Evolutionary conservation across 2,329 filamentous ascomycete species (phyloP), one percentile per base, ranked within the genome.

Genomic region (Kalmusia sp.): DNA sequence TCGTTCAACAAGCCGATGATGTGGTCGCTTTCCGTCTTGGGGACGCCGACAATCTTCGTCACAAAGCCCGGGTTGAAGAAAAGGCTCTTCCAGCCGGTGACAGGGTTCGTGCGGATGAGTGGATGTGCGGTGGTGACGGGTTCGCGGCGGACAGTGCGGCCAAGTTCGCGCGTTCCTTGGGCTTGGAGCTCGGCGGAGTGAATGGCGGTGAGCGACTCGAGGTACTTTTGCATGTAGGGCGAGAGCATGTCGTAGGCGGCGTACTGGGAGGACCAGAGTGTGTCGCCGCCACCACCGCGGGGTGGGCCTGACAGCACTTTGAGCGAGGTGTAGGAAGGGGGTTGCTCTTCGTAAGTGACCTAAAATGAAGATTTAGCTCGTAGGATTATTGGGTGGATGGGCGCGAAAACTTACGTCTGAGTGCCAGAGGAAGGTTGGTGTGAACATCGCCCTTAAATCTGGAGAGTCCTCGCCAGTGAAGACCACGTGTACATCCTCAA

Each of bases 31-130:
- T 85, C 83, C 0, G 77, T 78, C 58, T 84, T 83, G 2, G 84
- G 83, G 2, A 86, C 76, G 2, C 83, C 84, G n/a, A 84, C 77
- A 43, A 85, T 85, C 55, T 80, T 79, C 7, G 78, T 83, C 5
- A 84, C 81, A 60, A 85, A 85, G 0, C 82, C 82, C 0, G 82
- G 82, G 63, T 84, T 85, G 68, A 83, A 83, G 70, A 84, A 87
- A 1, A 87, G 72, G 6, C 76, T 78, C 68, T 87, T 86, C 83
- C 83, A 86, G 8, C 83, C 83, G 0, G 84, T 87, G 6, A 86
- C 84, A 0, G 84, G 84, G 62, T 87, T 80, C 0, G 82, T 84
- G 17, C 84, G 79, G 37, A 87, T 72, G 1, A 87, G 72, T 1
- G 84, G 84, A 61, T 87, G 83, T 44, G 80, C 76, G 0, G 82